These are phyloP conservation scores for Beauveria pseudobassiana DNA, from an alignment of 2,329 filamentous ascomycete species.

Conservation along the genomic window DNA sequence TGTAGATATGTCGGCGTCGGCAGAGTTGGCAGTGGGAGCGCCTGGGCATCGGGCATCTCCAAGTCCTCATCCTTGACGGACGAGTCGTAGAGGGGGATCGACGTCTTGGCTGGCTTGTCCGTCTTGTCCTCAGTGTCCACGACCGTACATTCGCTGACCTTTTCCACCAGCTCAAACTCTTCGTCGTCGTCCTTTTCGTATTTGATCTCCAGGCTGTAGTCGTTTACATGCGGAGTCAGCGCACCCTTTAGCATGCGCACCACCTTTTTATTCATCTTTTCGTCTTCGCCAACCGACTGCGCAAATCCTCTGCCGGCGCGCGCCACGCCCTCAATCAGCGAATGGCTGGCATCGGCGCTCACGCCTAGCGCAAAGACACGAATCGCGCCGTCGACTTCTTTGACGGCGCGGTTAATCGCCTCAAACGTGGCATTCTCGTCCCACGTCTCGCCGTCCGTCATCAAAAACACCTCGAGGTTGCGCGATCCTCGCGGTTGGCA, in stretches of 20 bases:
- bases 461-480: slow-evolving; percentile 45
- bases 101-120: slow-evolving; percentile 12
- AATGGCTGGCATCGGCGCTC: slow-evolving; percentile 41
- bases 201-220: slow-evolving; percentile 57
- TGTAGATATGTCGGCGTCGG: slow-evolving; percentile 52
- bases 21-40: slow-evolving; percentile 44
- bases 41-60: slow-evolving; percentile 18
- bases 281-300: slow-evolving; percentile 53
- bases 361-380: slow-evolving; percentile 50
- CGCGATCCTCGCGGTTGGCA: slow-evolving; percentile 34
- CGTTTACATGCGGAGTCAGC: slow-evolving; percentile 55
- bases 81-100: slow-evolving; percentile 54
- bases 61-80: slow-evolving; percentile 36
- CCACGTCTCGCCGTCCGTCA: slow-evolving; percentile 53
- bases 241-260: slow-evolving; percentile 69
- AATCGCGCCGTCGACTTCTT: slow-evolving; percentile 33
- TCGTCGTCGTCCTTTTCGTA: slow-evolving; percentile 39
- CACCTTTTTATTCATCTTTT: slow-evolving; percentile 62
- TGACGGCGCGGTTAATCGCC: slow-evolving; percentile 35
- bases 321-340: slow-evolving; percentile 47
- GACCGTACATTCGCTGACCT: slow-evolving; percentile 40
- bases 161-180: slow-evolving; percentile 58
- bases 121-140: slow-evolving; percentile 24
- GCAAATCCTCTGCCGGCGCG: slow-evolving; percentile 49
- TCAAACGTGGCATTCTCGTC: slow-evolving; percentile 33